A percentile compares a stretch with the other conserved stretches of the same genome.
phyloP scores from a whole-genome alignment of 2,329 filamentous ascomycete genomes.

The Colletotrichum cuscutae region DNA sequence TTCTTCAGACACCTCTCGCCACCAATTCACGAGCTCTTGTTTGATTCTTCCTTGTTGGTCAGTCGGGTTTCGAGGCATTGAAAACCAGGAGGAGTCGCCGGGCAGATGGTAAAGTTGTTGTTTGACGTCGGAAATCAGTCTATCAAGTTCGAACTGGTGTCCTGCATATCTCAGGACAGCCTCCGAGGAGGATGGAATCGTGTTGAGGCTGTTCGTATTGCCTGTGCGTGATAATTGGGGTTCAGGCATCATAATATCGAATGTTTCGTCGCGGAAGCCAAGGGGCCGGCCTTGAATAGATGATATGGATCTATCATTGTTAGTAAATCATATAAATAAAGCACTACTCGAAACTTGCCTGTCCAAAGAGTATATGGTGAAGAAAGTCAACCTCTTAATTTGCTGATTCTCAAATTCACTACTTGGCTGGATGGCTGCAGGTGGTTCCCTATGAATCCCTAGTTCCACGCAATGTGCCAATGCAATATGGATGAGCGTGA shows the following conservation, averaged over 20 bases:
- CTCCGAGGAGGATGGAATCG: background rate
- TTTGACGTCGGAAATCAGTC: slow-evolving; percentile 40
- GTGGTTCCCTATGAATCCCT: slow-evolving; percentile 48
- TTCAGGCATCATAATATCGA: slow-evolving; percentile 43
- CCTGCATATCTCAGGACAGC: slow-evolving; percentile 38
- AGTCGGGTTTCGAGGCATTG: slow-evolving; percentile 8
- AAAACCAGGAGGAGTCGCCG: slow-evolving; percentile 33
- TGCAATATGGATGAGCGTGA: slow-evolving; percentile 48
- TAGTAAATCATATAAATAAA: background rate
- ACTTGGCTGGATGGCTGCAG: background rate
- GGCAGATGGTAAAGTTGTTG: slow-evolving; percentile 40
- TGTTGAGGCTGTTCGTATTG: background rate
- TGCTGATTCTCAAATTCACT: slow-evolving; percentile 28
- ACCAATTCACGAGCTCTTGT: slow-evolving; percentile 34
- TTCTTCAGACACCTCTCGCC: slow-evolving; percentile 9
- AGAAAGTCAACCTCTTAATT: slow-evolving; percentile 44
- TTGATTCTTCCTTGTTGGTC: slow-evolving; percentile 33
- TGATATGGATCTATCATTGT: slow-evolving; percentile 42
- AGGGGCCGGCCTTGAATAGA: slow-evolving; percentile 51
- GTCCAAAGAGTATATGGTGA: slow-evolving; percentile 48
- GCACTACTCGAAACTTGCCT: slow-evolving; percentile 36
- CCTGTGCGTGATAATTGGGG: background rate
- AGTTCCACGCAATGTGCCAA: slow-evolving; percentile 50
- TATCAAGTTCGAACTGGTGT: slow-evolving; percentile 41
- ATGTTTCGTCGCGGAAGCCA: slow-evolving; percentile 49